Base-by-base conservation (phyloP, 305 asterid species). In the Lippia alba region DNA sequence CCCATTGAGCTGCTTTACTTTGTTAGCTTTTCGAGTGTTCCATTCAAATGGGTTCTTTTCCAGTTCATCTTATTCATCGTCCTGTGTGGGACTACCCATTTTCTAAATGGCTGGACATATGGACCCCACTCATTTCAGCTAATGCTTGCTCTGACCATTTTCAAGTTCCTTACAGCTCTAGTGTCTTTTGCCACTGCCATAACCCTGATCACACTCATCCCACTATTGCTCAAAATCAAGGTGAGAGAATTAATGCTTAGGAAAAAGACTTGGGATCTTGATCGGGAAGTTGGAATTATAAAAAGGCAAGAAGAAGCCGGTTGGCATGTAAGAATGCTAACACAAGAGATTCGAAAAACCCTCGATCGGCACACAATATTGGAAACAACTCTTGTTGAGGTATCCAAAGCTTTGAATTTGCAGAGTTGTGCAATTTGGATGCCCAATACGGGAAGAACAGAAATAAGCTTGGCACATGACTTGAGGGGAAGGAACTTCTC, bases 161-260 rank as follows among this genome's bases (percentile, higher is more conserved):
- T 89, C 84, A 95, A 95, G 69, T 80, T 85, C 76, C 95, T 95
- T 44, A 95, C 99, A 2, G 99, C 99, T 4, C 64, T 95, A 39
- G 99, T 95, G 50, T 95, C 98, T 4, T 87, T 92, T 18, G 99
- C 98, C 69, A 95, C 99, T 18, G 94, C 99, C 60, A 89, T 92
- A 63, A 91, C 98, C 53, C 94, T 95, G 20, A 44, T 89, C 8
- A 86, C 96, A 5, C 93, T 95, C 68, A 81, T 95, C 59, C 98
- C 98, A 1, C 72, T 95, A 75, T 78, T 95, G 74, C 94, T 95
- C 18, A 87, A 90, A 76, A 63, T 86, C 79, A 95, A 95, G 79
- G 92, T 86, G 58, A 85, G 99, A 56, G 99, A 95, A 55, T 73
- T 89, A 54, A 78, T 95, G 96, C 84, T 95, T 72, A 80, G 74